These are phyloP conservation scores for Candolleomyces efflorescens DNA, from an alignment of 768 basidiomycete species.

Conservation along the genomic window DNA sequence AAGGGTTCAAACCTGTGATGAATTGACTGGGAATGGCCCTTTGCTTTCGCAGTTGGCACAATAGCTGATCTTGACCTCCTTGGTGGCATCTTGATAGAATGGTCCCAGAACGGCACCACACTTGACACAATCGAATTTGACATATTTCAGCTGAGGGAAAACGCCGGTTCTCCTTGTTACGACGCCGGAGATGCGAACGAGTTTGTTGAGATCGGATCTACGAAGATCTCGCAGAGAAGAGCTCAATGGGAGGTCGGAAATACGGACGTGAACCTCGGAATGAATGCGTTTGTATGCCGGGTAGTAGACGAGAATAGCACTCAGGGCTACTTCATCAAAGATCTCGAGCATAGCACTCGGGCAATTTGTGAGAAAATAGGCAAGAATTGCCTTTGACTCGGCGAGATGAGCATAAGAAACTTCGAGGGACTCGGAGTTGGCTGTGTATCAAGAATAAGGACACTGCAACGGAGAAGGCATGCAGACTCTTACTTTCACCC, in stretches of 20 bases:
- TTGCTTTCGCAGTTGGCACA: conserved; percentile 93
- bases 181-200: conserved; percentile 93
- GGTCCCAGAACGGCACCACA: conserved; percentile 94
- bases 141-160: conserved; percentile 99
- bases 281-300: conserved; percentile 96
- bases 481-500: conserved; percentile 76
- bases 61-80: conserved; percentile 91
- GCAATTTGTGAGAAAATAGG: conserved; percentile 96
- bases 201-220: conserved; percentile 87
- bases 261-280: conserved; percentile 95
- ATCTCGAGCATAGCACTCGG: conserved; percentile 90
- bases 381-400: conserved; percentile 87
- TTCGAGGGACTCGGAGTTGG: conserved; percentile 95
- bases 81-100: conserved; percentile 95
- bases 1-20: conserved; percentile 69
- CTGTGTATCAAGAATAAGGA: conserved; percentile 37
- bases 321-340: conserved; percentile 93
- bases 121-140: conserved; percentile 97
- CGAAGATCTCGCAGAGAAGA: conserved; percentile 92
- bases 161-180: conserved; percentile 95
- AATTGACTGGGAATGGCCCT: conserved; percentile 95
- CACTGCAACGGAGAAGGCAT: background rate
- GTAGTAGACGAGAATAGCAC: conserved; percentile 93
- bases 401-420: conserved; percentile 96
- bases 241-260: conserved; percentile 87